Base-by-base conservation (phyloP, 345 rosid species). In the Turritis glabra region DNA sequence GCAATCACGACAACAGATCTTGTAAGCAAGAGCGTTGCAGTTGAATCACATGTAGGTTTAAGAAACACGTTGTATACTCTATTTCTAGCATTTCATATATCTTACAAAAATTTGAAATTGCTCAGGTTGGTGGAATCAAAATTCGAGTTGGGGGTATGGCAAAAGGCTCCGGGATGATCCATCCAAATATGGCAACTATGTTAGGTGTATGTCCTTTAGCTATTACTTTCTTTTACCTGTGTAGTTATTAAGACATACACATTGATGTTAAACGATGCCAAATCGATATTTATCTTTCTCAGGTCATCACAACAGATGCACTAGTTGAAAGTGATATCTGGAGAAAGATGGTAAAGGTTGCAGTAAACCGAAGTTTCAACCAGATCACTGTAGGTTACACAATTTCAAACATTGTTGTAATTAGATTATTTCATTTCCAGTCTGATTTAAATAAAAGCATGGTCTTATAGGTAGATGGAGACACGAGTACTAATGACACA, bases 151-250 rank as follows among this genome's bases (percentile, higher is more conserved):
- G 99, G 5, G 99, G 99, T 75, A 95, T 95, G 89, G 97, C 97
- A 21, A 95, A 92, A 77, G 99, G 99, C 77, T 95, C 98, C 25
- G 98, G 99, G 52, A 95, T 95, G 99, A 92, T 95, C 73, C 99
- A 90, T 76, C 97, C 99, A 55, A 90, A 95, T 76, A 90, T 95
- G 99, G 99, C 97, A 44, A 95, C 97, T 61, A 77, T 92, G 96
- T 85, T 95, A 62, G 96, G 99, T 77, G 98, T 90, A 92, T 58
- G 94, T 78, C 44, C 75, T 75, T 75, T 52, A 18, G 35, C 37
- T 66, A 25, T 78, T 60, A 68, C 48, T 54, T 9, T 33, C 47
- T 29, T 64, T n/a, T n/a, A n/a, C n/a, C 54, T 23, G 7, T 18
- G 0, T 43, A 47, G 6, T 1, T 2, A 19, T 30, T 61, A 5